These are phyloP conservation scores for Tilletia horrida DNA, from an alignment of 1,284 basidiomycete genomes.

Conservation along the genomic window DNA sequence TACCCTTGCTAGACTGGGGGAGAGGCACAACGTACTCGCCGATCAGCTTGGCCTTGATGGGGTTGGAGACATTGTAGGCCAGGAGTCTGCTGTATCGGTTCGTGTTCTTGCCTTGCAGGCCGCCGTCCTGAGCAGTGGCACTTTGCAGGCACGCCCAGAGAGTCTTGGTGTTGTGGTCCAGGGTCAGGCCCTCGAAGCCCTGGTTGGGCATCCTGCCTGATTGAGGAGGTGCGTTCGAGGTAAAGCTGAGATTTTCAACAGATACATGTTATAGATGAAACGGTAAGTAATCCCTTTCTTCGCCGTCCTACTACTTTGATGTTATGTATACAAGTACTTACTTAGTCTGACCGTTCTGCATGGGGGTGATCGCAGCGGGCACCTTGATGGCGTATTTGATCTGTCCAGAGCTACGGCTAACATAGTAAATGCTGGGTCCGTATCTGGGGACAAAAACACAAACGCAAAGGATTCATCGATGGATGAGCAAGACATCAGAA, in stretches of 20 bases:
- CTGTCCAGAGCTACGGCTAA: slow-evolving; percentile 58
- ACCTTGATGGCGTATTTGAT: slow-evolving; percentile 65
- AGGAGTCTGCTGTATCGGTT: slow-evolving; percentile 62
- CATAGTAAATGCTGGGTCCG: slow-evolving; percentile 66
- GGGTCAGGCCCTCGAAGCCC: slow-evolving; percentile 66
- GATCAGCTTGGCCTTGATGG: slow-evolving; percentile 31
- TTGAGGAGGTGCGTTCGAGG: slow-evolving; percentile 60
- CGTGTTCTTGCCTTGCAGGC: slow-evolving; percentile 38
- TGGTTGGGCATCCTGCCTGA: slow-evolving; percentile 58
- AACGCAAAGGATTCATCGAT: no score
- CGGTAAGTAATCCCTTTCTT: no score
- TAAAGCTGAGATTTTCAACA: slow-evolving; percentile 67
- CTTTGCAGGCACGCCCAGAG: slow-evolving; percentile 67
- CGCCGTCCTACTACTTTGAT: no score
- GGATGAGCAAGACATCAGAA: no score
- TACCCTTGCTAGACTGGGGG: slow-evolving; percentile 62
- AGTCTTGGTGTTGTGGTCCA: slow-evolving; percentile 59
- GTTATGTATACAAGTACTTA: no score
- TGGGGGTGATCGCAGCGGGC: slow-evolving; percentile 62
- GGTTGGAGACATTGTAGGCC: slow-evolving; percentile 59
- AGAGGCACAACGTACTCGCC: slow-evolving; percentile 68
- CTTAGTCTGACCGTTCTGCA: slow-evolving; percentile 58
- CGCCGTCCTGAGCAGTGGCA: slow-evolving; percentile 66
- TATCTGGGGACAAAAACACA: slow-evolving; percentile 53
- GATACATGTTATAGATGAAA: no score